These are phyloP conservation scores for Arxiozyma heterogenica DNA, from an alignment of 1,139 yeast species.

Conservation along the genomic window DNA sequence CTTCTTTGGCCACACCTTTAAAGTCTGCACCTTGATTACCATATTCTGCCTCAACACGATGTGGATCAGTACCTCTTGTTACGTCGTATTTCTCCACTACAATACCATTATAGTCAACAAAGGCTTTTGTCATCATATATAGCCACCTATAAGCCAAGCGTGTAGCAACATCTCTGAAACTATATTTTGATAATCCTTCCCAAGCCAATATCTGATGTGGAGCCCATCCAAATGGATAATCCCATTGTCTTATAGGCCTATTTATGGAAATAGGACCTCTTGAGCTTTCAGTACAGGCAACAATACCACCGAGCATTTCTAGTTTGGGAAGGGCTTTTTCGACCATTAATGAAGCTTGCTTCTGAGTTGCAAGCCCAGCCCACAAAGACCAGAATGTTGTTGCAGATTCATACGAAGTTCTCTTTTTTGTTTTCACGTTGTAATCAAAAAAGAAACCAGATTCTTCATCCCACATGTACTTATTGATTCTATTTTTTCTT, in stretches of 20 bases:
- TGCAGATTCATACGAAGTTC: constrained; percentile 71
- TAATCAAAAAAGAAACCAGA: constrained; percentile 80
- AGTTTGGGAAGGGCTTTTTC: constrained; percentile 54
- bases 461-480: constrained; percentile 77
- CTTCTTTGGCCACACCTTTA: constrained; percentile 92
- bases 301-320: constrained; percentile 85
- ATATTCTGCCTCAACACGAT: constrained; percentile 89
- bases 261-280: constrained; percentile 63
- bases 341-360: constrained; percentile 66
- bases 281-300: constrained; percentile 70
- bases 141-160: constrained; percentile 83
- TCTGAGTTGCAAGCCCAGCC: constrained; percentile 63
- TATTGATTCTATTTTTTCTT: constrained; percentile 51
- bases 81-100: constrained; percentile 96
- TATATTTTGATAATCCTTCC: constrained; percentile 75
- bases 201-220: constrained; percentile 96
- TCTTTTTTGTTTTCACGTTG: constrained; percentile 49
- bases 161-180: constrained; percentile 55
- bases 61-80: constrained; percentile 74
- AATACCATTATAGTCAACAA: constrained; percentile 89
- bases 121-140: constrained; percentile 80
- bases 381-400: constrained; percentile 92
- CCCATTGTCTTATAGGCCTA: constrained; percentile 93
- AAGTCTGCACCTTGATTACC: constrained; percentile 94
- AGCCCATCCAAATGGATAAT: constrained; percentile 97